These are phyloP conservation scores for Chrysoporthe deuterocubensis DNA, from an alignment of 2,329 filamentous ascomycete genomes.

Conservation along the genomic window DNA sequence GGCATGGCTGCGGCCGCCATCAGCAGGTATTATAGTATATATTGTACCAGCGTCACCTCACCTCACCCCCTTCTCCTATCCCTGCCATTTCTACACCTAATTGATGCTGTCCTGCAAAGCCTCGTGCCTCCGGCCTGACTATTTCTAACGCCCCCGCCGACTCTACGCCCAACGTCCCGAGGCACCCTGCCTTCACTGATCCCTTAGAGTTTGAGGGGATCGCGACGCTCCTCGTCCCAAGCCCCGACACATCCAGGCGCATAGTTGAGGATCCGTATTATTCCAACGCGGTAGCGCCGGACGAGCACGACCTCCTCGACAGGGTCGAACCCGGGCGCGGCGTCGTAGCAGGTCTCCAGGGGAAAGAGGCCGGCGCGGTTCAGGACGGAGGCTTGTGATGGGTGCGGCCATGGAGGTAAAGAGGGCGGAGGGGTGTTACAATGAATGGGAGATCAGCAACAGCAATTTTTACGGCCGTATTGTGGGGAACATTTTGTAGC, in stretches of 20 bases:
- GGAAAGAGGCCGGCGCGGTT: neutral
- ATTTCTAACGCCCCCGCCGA: neutral
- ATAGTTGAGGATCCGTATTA: constrained; percentile 11
- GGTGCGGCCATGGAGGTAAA: neutral
- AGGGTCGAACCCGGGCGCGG: neutral
- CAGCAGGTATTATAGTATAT: constrained; percentile 8
- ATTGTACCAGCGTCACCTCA: no score
- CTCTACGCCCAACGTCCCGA: neutral
- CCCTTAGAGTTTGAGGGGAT: constrained; percentile 10
- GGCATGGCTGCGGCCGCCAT: constrained; percentile 8
- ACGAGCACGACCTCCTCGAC: constrained; percentile 12
- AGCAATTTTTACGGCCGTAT: no score
- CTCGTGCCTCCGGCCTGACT: neutral
- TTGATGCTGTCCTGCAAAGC: neutral
- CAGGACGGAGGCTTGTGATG: neutral
- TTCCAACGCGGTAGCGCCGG: constrained; percentile 1
- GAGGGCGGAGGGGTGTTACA: neutral
- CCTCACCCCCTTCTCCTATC: neutral
- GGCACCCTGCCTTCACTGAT: neutral
- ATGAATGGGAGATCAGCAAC: neutral
- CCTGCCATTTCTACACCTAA: neutral
- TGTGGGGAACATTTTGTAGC: neutral
- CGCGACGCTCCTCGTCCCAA: neutral
- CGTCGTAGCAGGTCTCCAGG: neutral
- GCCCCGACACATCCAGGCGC: neutral